Conservation (phyloP, 2,329 filamentous ascomycete genomes). For the Colletotrichum theobromicola region DNA sequence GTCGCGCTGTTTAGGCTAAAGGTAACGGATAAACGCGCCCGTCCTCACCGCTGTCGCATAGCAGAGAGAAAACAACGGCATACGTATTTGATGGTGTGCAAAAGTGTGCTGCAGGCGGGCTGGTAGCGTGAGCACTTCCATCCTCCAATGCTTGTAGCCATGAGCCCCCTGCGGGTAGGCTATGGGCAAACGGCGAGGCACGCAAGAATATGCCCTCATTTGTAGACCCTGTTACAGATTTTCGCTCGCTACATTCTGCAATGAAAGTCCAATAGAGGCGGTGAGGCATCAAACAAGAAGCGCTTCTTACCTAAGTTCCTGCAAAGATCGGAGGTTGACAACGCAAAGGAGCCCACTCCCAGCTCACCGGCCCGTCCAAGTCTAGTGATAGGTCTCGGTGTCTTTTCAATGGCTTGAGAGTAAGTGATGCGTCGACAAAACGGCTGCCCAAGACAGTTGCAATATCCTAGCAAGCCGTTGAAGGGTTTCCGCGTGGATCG, state of each 20-base stretch:
- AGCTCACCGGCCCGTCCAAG: background rate
- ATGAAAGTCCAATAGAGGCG: background rate
- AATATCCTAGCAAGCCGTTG: background rate
- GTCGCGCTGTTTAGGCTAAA: conserved; percentile 11
- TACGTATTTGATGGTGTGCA: background rate
- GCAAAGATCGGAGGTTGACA: background rate
- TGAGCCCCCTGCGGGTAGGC: background rate
- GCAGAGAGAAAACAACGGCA: background rate
- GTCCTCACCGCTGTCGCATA: background rate
- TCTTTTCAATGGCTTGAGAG: background rate
- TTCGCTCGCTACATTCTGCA: background rate
- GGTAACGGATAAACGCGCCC: background rate
- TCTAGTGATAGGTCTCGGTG: background rate
- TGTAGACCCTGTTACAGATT: background rate
- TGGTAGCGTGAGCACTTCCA: background rate
- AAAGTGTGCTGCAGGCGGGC: background rate
- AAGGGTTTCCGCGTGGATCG: background rate
- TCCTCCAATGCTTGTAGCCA: background rate
- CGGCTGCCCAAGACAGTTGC: background rate
- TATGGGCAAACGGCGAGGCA: background rate
- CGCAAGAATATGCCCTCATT: background rate
- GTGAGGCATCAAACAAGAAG: background rate
- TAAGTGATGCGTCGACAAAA: background rate
- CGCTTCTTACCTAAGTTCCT: background rate
- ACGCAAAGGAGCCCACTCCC: background rate